These are phyloP conservation scores for Apiospora pterosperma DNA, from an alignment of 2,329 filamentous ascomycete species.

Conservation along the genomic window DNA sequence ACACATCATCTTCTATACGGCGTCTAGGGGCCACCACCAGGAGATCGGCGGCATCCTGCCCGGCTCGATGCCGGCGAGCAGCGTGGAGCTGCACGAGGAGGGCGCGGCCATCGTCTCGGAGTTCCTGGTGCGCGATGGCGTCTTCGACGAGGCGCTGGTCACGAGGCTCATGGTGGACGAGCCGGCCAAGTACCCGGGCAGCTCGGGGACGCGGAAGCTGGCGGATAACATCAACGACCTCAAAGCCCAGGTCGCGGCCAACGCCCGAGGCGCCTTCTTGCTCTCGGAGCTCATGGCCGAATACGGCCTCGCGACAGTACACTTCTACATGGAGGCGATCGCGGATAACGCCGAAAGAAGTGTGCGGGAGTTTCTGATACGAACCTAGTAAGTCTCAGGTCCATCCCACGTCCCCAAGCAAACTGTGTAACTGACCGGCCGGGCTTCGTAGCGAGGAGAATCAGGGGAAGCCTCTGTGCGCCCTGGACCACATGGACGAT, in stretches of 20 bases:
- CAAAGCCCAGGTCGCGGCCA: slow-evolving; percentile 39
- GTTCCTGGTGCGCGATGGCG: slow-evolving; percentile 32
- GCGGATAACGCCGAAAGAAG: slow-evolving; percentile 36
- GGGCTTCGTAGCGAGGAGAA: no score
- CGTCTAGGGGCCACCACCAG: slow-evolving; percentile 10
- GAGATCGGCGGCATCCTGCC: slow-evolving; percentile 43
- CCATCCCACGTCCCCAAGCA: no score
- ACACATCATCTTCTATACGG: slow-evolving; percentile 8
- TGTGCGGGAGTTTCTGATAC: slow-evolving; percentile 25
- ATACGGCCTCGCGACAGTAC: slow-evolving; percentile 26
- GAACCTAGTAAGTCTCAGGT: slow-evolving; percentile 38
- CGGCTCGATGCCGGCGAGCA: slow-evolving; percentile 37
- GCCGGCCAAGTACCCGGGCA: slow-evolving; percentile 30
- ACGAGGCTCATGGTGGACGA: slow-evolving; percentile 25
- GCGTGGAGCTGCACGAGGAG: slow-evolving; percentile 37
- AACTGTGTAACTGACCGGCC: no score
- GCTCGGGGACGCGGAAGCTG: slow-evolving; percentile 31
- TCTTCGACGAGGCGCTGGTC: slow-evolving; percentile 28
- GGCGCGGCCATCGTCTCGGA: slow-evolving; percentile 34
- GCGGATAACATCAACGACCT: slow-evolving; percentile 40
- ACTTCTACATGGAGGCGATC: slow-evolving; percentile 37
- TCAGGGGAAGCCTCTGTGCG: slow-evolving; percentile 50
- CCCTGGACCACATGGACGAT: slow-evolving; percentile 74
- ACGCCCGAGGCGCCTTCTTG: slow-evolving; percentile 32
- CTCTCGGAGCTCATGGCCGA: slow-evolving; percentile 30